phyloP scores from a whole-genome alignment of 768 basidiomycete genomes.

The Kwoniella sp. region DNA sequence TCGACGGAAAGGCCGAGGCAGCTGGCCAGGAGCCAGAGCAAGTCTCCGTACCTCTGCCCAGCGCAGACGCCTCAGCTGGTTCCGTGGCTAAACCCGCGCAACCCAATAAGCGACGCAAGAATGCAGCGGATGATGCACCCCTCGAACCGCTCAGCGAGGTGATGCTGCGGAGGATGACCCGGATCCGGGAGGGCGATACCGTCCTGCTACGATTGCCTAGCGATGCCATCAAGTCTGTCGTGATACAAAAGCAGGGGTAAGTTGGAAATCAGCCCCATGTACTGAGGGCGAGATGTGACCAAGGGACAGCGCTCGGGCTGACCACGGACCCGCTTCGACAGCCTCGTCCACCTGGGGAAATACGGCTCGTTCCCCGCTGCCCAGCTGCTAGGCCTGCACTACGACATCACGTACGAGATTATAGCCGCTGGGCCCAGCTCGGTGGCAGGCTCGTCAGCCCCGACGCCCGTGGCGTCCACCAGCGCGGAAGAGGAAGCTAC shows the following conservation, averaged over 20 bases:
- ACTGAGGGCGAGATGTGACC: not conserved
- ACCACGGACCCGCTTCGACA: slow-evolving; percentile 49
- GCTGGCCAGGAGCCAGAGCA: not conserved
- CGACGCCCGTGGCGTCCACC: not conserved
- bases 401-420: slow-evolving; percentile 86
- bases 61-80: not conserved
- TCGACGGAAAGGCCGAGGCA: not conserved
- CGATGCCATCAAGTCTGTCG: slow-evolving; percentile 69
- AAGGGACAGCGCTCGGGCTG: no score
- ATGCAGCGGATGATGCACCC: not conserved
- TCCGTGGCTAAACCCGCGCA: not conserved
- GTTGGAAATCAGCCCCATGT: slow-evolving; percentile 32
- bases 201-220: slow-evolving; percentile 75
- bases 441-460: not conserved
- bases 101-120: slow-evolving; percentile 1
- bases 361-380: slow-evolving; percentile 75
- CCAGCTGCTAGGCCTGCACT: slow-evolving; percentile 74
- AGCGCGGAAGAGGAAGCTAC: slow-evolving; percentile 3
- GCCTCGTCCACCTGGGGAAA: slow-evolving; percentile 72
- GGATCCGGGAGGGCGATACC: slow-evolving; percentile 66
- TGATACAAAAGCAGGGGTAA: slow-evolving; percentile 68
- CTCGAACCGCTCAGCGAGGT: slow-evolving; percentile 28
- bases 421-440: slow-evolving; percentile 4
- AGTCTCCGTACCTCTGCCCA: not conserved
- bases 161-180: slow-evolving; percentile 29